These are phyloP conservation scores for Calocybe indica DNA, from an alignment of 768 basidiomycete genomes.

Conservation along the genomic window DNA sequence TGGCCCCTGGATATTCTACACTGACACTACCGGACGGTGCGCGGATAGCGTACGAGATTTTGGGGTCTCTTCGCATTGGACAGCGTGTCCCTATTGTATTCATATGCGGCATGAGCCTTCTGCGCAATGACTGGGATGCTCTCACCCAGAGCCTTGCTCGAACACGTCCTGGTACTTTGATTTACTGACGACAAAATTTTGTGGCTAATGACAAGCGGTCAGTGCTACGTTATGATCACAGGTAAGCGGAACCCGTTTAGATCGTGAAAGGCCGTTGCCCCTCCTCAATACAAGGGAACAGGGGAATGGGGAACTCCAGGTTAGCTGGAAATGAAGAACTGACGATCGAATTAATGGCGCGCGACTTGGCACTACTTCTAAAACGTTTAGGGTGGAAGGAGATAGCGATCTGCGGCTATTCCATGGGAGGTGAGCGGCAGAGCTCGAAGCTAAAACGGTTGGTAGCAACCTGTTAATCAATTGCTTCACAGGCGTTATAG, in stretches of 20 bases:
- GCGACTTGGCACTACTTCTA: constrained; percentile 37
- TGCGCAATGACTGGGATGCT: constrained; percentile 33
- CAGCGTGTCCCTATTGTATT: constrained; percentile 31
- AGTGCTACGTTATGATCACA: constrained; percentile 43
- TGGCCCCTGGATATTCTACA: constrained; percentile 17
- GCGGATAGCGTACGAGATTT: constrained; percentile 33
- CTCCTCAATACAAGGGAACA: constrained; percentile 5
- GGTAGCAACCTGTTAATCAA: not conserved
- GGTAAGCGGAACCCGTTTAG: constrained; percentile 10
- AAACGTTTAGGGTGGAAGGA: constrained; percentile 32
- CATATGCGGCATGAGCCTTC: constrained; percentile 33
- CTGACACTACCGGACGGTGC: constrained; percentile 36
- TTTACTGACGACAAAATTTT: not conserved
- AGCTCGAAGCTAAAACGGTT: not conserved
- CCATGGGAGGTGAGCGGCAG: constrained; percentile 41
- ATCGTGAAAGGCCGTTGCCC: not conserved
- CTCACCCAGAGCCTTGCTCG: constrained; percentile 25
- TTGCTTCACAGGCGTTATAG: constrained; percentile 27
- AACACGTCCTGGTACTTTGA: constrained; percentile 31
- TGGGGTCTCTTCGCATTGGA: constrained; percentile 30
- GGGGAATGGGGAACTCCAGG: constrained; percentile 42
- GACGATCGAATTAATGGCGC: constrained; percentile 38
- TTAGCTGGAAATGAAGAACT: constrained; percentile 29
- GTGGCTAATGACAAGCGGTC: not conserved
- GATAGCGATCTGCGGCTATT: constrained; percentile 40